Conservation (phyloP, 345 rosid species). For the Syzygium jambos region DNA sequence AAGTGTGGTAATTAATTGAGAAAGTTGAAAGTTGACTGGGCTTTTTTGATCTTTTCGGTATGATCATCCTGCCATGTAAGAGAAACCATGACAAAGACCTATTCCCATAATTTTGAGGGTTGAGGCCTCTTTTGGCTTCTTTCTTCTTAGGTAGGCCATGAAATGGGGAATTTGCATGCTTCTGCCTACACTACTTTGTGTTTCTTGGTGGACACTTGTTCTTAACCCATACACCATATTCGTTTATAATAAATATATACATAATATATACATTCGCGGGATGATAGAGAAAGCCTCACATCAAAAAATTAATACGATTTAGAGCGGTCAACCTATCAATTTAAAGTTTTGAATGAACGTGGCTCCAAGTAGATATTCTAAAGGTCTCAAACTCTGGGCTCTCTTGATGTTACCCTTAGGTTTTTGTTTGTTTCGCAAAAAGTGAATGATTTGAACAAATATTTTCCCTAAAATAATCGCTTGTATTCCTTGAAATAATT, state of each 20-base stretch:
- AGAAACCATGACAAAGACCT: neutral
- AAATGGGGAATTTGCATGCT: neutral
- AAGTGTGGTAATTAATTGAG: neutral
- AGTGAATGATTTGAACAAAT: neutral
- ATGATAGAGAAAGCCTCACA: neutral
- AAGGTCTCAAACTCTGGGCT: neutral
- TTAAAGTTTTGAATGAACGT: neutral
- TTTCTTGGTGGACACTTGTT: neutral
- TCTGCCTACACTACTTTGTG: neutral
- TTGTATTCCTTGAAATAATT: neutral
- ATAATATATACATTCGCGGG: neutral
- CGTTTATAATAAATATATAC: neutral
- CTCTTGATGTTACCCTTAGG: neutral
- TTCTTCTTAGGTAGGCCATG: neutral
- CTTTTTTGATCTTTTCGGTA: neutral
- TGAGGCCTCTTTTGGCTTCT: neutral
- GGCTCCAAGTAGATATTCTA: neutral
- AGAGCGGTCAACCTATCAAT: neutral
- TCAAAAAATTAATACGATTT: neutral
- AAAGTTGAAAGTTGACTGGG: neutral
- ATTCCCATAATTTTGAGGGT: neutral
- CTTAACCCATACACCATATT: neutral
- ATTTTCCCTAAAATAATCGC: neutral
- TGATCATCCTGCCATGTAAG: neutral
- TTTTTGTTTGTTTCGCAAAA: neutral